Evolutionary conservation across 2,329 filamentous ascomycete species (phyloP).

Genomic region (Tolypocladium guangdongense): DNA sequence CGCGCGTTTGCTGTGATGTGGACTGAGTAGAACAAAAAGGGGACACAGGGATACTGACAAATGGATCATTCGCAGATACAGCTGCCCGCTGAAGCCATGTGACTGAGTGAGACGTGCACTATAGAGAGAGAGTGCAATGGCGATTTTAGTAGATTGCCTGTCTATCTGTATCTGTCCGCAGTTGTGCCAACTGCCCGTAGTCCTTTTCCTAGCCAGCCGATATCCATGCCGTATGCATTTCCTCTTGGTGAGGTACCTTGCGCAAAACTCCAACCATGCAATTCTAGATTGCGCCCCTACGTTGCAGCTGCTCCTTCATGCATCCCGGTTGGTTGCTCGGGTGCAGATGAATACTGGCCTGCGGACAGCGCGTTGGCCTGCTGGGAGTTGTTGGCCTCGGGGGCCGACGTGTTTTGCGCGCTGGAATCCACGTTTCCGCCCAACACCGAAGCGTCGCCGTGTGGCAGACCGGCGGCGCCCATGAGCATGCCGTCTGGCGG

Average conservation of each 20-base stretch:
- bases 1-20: neutral
- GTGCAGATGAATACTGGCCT: neutral
- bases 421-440: neutral
- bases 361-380: neutral
- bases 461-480: neutral
- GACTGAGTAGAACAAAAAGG: neutral
- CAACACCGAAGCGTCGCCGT: neutral
- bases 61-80: neutral
- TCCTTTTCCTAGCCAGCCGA: neutral
- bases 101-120: neutral
- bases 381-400: neutral
- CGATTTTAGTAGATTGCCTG: neutral
- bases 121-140: too few species aligned
- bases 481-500: slow-evolving; percentile 1
- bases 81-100: neutral
- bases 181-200: neutral
- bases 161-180: neutral
- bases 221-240: neutral
- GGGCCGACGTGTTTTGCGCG: neutral
- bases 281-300: neutral
- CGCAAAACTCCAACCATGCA: neutral
- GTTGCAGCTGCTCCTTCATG: neutral
- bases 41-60: neutral
- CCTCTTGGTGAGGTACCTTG: neutral
- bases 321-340: neutral